Percentiles rank a stretch among this genome's conserved stretches.
Conservation (phyloP, 2,329 filamentous ascomycete genomes). For the Xylaria sp. region DNA sequence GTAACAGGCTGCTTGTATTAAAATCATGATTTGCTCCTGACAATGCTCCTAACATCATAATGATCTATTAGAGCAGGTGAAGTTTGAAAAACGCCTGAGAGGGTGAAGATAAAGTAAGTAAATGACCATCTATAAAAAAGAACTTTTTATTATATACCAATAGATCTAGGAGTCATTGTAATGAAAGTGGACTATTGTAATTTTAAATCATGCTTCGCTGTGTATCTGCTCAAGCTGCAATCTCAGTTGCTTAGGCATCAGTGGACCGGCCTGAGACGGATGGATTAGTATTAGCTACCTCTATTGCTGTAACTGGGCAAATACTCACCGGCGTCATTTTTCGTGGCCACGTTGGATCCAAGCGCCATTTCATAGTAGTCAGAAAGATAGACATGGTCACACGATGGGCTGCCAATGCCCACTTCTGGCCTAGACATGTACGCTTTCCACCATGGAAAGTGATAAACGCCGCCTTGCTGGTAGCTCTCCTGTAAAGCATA, state of each 20-base stretch:
- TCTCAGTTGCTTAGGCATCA: conserved; percentile 25
- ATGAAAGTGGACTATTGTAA: neutral
- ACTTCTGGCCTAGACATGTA: conserved; percentile 55
- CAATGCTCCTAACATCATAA: neutral
- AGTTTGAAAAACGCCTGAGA: neutral
- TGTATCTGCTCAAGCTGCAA: conserved; percentile 16
- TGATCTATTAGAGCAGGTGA: neutral
- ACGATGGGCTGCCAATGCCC: conserved; percentile 53
- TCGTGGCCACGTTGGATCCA: conserved; percentile 49
- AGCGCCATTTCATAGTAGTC: conserved; percentile 44
- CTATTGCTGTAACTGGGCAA: neutral
- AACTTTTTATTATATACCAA: neutral
- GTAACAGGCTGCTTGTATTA: neutral
- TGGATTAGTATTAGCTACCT: neutral
- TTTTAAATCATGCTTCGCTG: neutral
- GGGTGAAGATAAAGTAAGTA: neutral
- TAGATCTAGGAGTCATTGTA: neutral
- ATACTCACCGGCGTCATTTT: conserved; percentile 50
- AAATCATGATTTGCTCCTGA: neutral
- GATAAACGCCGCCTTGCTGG: conserved; percentile 53
- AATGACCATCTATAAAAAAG: neutral
- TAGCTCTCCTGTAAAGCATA: conserved; percentile 50
- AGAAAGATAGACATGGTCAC: conserved; percentile 50
- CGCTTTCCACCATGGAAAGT: conserved; percentile 55
- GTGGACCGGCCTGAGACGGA: conserved; percentile 14